Base-by-base conservation (phyloP, 2,329 filamentous ascomycete genomes). In the Canariomyces notabilis region DNA sequence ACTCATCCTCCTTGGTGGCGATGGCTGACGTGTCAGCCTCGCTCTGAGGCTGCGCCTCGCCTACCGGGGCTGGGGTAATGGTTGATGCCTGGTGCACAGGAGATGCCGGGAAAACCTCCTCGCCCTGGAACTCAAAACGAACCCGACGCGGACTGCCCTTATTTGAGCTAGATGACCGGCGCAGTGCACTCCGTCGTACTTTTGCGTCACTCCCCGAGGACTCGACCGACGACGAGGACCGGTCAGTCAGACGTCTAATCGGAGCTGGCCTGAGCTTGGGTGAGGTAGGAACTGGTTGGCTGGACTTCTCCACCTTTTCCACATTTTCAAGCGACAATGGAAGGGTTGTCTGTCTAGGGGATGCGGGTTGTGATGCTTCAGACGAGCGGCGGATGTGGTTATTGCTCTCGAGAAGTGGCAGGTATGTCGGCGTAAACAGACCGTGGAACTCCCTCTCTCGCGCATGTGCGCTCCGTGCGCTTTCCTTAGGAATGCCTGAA, bases 361-460 rank as follows among this genome's bases (percentile, higher is more conserved):
- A 52, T 43, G 49, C 53, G 37, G 52, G 50, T 54, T 51, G 37
- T n/a, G 48, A 50, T 16, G 58, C 51, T 2, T 56, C 52, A 19
- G 60, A 57, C 22, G 43, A 43, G 26, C 49, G 49, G 11, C 44
- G 37, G 37, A 42, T 56, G 50, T 60, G 58, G 38, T 66, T 59
- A 37, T 59, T 56, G 51, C 69, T 69, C 54, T 82, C 80, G 44
- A 84, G 72, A 45, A 84, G 67, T 36, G 80, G 79, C 45, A 85
- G 71, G 57, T 77, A 84, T 51, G 67, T 75, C 21, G 80, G 80
- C 29, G 75, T 82, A 59, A 84, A 83, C 49, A 84, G 64, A 50
- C 80, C 80, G 52, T 74, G 73, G 53, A 84, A 75, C 55, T 82
- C 79, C 58, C 68, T 66, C 54, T 83, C 78, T 49, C 76, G 73